Percentiles rank a stretch among this genome's conserved stretches.
phyloP scores from a whole-genome alignment of 2,329 filamentous ascomycete genomes.

The Verticillium klebahnii region DNA sequence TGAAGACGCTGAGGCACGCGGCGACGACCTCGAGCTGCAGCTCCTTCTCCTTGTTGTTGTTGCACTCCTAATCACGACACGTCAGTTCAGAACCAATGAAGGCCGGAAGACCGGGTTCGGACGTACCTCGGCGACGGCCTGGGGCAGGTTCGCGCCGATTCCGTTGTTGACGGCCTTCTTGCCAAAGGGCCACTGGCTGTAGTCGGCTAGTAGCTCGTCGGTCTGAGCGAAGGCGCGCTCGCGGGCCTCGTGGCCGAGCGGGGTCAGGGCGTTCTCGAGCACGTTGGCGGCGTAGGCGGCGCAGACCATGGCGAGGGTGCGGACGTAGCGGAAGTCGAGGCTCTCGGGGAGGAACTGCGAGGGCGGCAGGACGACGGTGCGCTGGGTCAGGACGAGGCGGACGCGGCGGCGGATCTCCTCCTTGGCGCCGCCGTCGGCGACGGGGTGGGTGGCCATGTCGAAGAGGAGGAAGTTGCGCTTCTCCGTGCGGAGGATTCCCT shows the following conservation, averaged over 20 bases:
- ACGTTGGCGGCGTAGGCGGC: constrained; percentile 98
- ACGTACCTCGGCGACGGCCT: constrained; percentile 71
- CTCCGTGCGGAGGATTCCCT: constrained; percentile 95
- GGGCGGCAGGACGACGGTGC: constrained; percentile 83
- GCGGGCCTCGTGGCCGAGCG: constrained; percentile 86
- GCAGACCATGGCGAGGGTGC: constrained; percentile 94
- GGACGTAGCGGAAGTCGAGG: constrained; percentile 87
- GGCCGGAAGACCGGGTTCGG: too few species aligned
- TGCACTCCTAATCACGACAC: constrained; percentile 59
- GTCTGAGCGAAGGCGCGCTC: constrained; percentile 96
- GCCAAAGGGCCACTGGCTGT: constrained; percentile 96
- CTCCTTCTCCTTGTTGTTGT: constrained; percentile 85
- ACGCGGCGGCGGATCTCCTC: constrained; percentile 94
- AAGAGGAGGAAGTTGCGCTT: constrained; percentile 99
- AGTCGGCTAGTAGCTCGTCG: constrained; percentile 91
- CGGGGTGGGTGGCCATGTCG: constrained; percentile 98
- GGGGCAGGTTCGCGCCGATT: constrained; percentile 87
- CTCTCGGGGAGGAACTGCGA: constrained; percentile 91
- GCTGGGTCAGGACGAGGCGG: constrained; percentile 85
- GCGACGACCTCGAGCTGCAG: constrained; percentile 96
- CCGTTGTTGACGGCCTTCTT: constrained; percentile 74
- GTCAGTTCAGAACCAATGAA: constrained; percentile 11
- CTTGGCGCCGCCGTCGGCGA: constrained; percentile 93
- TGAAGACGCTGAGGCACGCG: constrained; percentile 95
- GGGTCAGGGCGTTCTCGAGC: constrained; percentile 93